A percentile compares a stretch with the other conserved stretches of the same genome.
These are phyloP conservation scores for Solanum infundibuliforme DNA, from an alignment of 257 asterid genomes.

Conservation along the genomic window DNA sequence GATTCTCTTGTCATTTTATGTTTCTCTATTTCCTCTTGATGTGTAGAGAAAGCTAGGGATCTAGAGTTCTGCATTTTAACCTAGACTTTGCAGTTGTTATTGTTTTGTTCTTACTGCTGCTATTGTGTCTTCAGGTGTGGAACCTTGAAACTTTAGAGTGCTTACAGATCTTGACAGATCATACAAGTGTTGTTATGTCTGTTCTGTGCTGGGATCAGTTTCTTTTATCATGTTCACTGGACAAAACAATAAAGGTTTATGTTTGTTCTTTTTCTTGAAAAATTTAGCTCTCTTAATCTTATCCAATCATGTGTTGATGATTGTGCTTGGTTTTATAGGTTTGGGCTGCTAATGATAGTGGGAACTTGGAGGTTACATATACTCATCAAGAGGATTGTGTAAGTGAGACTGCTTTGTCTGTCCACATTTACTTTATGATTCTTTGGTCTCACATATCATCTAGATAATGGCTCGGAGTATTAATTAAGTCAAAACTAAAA, in stretches of 20 bases:
- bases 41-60: background rate
- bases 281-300: constrained; percentile 1
- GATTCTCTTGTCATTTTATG: background rate
- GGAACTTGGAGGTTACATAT: constrained; percentile 87
- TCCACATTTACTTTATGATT: background rate
- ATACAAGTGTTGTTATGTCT: constrained; percentile 85
- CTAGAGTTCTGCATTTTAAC: background rate
- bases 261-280: background rate
- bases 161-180: constrained; percentile 67
- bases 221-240: constrained; percentile 90
- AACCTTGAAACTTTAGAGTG: constrained; percentile 88
- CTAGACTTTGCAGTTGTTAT: background rate
- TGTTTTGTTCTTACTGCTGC: background rate
- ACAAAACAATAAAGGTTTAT: constrained; percentile 72
- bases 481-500: background rate
- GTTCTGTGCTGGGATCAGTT: constrained; percentile 98
- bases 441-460: background rate
- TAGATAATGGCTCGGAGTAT: background rate
- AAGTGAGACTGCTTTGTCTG: constrained; percentile 7
- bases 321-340: constrained; percentile 32
- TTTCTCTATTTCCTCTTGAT: background rate
- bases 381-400: constrained; percentile 83
- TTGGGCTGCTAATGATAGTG: constrained; percentile 80
- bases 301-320: background rate
- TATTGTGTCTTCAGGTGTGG: constrained; percentile 56